These are phyloP conservation scores for Cucumis cinereus DNA, from an alignment of 306 rosid genomes.

Conservation along the genomic window DNA sequence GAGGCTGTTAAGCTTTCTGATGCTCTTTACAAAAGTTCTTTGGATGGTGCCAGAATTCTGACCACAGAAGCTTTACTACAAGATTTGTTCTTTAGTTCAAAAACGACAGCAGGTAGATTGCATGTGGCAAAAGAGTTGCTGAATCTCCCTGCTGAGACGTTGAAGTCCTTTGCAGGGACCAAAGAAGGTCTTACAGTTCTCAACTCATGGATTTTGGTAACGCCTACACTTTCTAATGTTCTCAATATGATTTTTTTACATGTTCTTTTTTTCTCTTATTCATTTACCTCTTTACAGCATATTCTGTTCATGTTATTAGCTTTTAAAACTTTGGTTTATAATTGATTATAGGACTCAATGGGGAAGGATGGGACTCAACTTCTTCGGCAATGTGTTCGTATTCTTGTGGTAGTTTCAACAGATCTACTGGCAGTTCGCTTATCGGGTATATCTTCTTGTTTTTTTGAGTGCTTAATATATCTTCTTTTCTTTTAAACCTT, in stretches of 20 bases:
- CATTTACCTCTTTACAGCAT: background rate
- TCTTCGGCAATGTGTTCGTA: conserved; percentile 95
- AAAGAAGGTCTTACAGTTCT: conserved; percentile 76
- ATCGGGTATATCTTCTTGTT: conserved; percentile 44
- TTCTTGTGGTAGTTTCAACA: conserved; percentile 88
- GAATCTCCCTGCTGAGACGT: conserved; percentile 55
- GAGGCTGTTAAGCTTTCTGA: conserved; percentile 69
- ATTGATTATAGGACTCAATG: conserved; percentile 68
- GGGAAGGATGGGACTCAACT: conserved; percentile 99
- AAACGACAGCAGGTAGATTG: conserved; percentile 81
- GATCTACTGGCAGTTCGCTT: conserved; percentile 83
- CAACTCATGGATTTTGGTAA: conserved; percentile 96
- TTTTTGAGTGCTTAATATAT: background rate
- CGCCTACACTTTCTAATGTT: background rate
- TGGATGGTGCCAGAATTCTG: conserved; percentile 46
- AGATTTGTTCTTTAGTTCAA: conserved; percentile 72
- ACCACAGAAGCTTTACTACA: conserved; percentile 53
- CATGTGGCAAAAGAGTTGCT: conserved; percentile 76
- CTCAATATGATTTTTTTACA: background rate
- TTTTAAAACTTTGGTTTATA: background rate
- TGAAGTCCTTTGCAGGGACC: conserved; percentile 95
- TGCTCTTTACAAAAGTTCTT: conserved; percentile 49
- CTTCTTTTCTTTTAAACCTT: background rate
- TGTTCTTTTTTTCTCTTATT: background rate
- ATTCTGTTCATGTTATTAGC: conserved; percentile 9